These are phyloP conservation scores for Leishmania arabica DNA, from an alignment of 208 protist genomes.

Conservation along the genomic window DNA sequence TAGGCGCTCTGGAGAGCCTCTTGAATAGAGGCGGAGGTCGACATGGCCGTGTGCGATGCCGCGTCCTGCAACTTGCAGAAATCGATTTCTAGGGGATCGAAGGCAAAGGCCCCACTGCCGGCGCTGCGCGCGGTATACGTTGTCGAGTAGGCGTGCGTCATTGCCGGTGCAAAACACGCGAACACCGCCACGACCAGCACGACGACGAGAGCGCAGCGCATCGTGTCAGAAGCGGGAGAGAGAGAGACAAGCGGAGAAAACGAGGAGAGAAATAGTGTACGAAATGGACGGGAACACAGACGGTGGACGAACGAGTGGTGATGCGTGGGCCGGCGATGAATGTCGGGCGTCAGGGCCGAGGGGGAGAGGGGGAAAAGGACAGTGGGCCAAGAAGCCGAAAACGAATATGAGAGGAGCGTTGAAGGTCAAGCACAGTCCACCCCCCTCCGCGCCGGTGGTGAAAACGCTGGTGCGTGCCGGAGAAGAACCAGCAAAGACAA, in stretches of 20 bases:
- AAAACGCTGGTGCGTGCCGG: no score
- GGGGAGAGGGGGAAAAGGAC: background rate
- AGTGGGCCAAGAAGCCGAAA: background rate
- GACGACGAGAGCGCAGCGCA: conserved; percentile 3
- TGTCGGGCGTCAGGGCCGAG: background rate
- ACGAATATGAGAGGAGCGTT: background rate
- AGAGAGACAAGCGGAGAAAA: background rate
- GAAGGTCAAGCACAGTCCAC: background rate
- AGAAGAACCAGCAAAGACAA: background rate
- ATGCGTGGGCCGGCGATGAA: background rate
- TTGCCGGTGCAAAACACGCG: conserved; percentile 12
- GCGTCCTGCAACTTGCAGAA: conserved; percentile 13
- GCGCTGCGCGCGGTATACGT: conserved; percentile 22
- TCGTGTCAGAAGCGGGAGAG: background rate
- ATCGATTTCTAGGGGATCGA: conserved; percentile 14
- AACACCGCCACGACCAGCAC: conserved; percentile 1
- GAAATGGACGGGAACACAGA: background rate
- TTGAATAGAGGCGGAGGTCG: conserved; percentile 41
- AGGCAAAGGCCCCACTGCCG: conserved; percentile 7
- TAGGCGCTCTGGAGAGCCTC: conserved; percentile 16
- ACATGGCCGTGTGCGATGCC: conserved; percentile 54
- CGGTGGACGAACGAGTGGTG: background rate
- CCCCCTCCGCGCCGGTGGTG: no score
- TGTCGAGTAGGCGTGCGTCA: conserved; percentile 47
- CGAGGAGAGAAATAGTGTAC: background rate